Evolutionary conservation across 192 early-diverging fungal species (phyloP), one percentile per base, ranked within the genome.

Genomic region (Gorgonomyces haynaldii): DNA sequence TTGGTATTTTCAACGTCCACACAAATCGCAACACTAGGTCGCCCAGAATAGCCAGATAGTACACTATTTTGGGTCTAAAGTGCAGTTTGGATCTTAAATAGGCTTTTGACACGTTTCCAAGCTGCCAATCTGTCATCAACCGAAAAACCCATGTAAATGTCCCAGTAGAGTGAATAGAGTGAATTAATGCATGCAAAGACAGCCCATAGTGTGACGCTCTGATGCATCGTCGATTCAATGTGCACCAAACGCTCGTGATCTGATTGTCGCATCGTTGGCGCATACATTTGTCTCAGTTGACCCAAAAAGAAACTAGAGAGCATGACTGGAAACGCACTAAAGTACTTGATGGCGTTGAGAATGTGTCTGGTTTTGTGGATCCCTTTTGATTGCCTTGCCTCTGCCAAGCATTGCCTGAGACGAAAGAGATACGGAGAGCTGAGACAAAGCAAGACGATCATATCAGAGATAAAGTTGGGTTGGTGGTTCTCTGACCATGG

Each of bases 141-240:
- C 16, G 28, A 32, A 35, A 45, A 97, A 62, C 95, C 93, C 57
- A 89, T 81, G 13, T 71, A 76, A 22, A 96, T 72, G 67, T 97
- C 93, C 96, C 93, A 98, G 61, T 91, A 93, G 32, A 91, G 81
- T 3, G 86, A 91, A 63, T 85, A 97, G 12, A 90, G 66, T 24
- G 93, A 90, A 64, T 96, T 95, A 44, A 95, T 61, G 20, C 81
- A 66, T 0, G 85, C 81, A 19, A 76, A 65, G 13, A 69, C 48
- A n/a, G 82, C 45, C 74, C 74, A n/a, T n/a, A 74, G 38, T 21
- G 36, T 19, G 38, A 4, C 27, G 21, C 26, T 15, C 16, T 9
- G 28, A 17, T 6, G 24, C 31, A 12, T 30, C 32, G 47, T 37
- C 8, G 29, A 6, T 17, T 37, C 4, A 16, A 51, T 25, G 19